These are phyloP conservation scores for Fusarium denticulatum DNA, from an alignment of 2,329 filamentous ascomycete genomes.

Conservation along the genomic window DNA sequence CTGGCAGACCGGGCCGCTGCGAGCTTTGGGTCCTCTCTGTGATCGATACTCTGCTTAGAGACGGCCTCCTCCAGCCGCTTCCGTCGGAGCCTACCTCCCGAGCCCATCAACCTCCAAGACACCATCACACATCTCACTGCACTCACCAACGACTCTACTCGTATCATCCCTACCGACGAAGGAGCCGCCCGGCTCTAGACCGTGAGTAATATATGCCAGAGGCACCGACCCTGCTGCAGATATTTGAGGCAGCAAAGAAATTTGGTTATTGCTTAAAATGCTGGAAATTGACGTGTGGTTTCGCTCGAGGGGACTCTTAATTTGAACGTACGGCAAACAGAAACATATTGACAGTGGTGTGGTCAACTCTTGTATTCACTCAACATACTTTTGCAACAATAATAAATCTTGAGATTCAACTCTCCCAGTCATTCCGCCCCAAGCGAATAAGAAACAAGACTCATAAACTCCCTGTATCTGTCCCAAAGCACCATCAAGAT, in stretches of 20 bases:
- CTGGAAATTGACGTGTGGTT: background rate
- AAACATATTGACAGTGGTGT: background rate
- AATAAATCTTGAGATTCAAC: background rate
- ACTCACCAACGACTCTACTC: conserved; percentile 36
- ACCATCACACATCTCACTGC: conserved; percentile 36
- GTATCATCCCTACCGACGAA: conserved; percentile 36
- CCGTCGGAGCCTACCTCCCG: background rate
- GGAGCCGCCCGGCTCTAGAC: conserved; percentile 2
- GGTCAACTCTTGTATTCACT: conserved; percentile 22
- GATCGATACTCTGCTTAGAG: conserved; percentile 14
- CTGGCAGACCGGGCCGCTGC: background rate
- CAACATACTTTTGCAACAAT: conserved; percentile 27
- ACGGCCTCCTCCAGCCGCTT: conserved; percentile 28
- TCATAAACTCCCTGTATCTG: conserved; percentile 18
- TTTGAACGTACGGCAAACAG: too few relatives aligned
- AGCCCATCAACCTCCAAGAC: conserved; percentile 23
- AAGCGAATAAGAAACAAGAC: background rate
- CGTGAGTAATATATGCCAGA: background rate
- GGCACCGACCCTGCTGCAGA: background rate
- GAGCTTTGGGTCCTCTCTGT: conserved; percentile 22
- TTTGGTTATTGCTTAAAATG: background rate
- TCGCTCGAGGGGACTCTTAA: background rate
- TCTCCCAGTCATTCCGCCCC: background rate
- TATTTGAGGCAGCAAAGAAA: background rate
- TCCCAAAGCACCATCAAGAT: background rate